Evolutionary conservation across 2,329 filamentous ascomycete genomes (phyloP).

Genomic region (Xylariaceae sp.): DNA sequence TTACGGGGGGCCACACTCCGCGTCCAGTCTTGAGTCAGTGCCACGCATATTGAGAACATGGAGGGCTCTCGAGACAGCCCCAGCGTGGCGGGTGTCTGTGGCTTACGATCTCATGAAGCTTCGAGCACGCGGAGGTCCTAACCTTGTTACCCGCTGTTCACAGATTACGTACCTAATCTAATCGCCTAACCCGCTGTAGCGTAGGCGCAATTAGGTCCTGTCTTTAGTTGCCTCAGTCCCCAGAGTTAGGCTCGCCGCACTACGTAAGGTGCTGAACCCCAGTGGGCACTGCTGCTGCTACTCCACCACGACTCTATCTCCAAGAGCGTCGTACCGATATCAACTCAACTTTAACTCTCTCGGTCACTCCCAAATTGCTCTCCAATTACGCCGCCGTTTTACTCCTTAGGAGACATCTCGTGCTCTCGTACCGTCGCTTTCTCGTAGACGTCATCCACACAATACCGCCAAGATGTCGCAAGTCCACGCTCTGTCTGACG

Average conservation of each 20-base stretch:
- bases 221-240: background rate
- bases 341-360: conserved; percentile 1
- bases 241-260: background rate
- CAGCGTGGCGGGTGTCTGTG: background rate
- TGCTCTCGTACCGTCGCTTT: background rate
- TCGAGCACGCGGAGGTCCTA: too few species aligned
- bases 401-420: background rate
- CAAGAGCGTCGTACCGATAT: background rate
- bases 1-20: background rate
- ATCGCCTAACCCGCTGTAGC: background rate
- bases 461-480: conserved; percentile 70
- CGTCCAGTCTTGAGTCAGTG: background rate
- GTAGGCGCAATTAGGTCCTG: background rate
- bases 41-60: too few species aligned
- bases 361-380: background rate
- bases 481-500: conserved; percentile 91
- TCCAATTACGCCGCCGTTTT: background rate
- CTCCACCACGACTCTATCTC: conserved; percentile 13
- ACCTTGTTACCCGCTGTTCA: too few species aligned
- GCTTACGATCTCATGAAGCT: background rate
- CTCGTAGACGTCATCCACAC: conserved; percentile 18
- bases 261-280: background rate
- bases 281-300: background rate
- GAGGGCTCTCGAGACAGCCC: background rate
- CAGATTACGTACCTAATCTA: background rate